Evolutionary conservation across 2,329 filamentous ascomycete species (phyloP).

Genomic region (Sporothrix brasiliensis): DNA sequence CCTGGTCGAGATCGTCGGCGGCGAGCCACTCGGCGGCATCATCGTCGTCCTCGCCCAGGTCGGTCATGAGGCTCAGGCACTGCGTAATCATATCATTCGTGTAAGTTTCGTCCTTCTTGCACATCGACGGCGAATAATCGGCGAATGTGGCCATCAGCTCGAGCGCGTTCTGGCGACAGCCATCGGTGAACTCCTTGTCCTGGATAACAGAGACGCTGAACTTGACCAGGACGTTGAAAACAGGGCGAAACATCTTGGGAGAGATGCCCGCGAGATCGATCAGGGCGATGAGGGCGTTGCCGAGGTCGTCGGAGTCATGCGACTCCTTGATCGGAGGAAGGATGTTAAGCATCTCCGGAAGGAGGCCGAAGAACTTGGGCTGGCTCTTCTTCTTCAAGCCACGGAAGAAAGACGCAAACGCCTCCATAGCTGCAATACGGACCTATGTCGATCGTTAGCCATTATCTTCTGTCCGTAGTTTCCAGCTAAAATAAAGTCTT

Average conservation of each 20-base stretch:
- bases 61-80: slow-evolving; percentile 96
- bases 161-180: slow-evolving; percentile 89
- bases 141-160: slow-evolving; percentile 98
- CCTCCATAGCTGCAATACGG: slow-evolving; percentile 90
- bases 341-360: slow-evolving; percentile 91
- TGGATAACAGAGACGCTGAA: slow-evolving; percentile 93
- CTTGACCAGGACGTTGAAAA: slow-evolving; percentile 91
- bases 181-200: slow-evolving; percentile 90
- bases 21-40: slow-evolving; percentile 92
- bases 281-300: slow-evolving; percentile 83
- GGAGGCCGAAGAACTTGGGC: slow-evolving; percentile 80
- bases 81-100: slow-evolving; percentile 97
- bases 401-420: slow-evolving; percentile 94
- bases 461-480: not conserved
- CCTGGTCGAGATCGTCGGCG: slow-evolving; percentile 90
- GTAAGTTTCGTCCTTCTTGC: slow-evolving; percentile 89
- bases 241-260: slow-evolving; percentile 93
- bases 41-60: slow-evolving; percentile 91
- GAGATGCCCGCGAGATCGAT: slow-evolving; percentile 94
- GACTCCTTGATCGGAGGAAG: slow-evolving; percentile 91
- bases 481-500: not conserved
- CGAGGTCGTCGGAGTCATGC: slow-evolving; percentile 86
- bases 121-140: slow-evolving; percentile 91
- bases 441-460: slow-evolving; percentile 57
- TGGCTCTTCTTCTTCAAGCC: slow-evolving; percentile 86